Evolutionary conservation across 305 asterid genomes (phyloP), one percentile per base, ranked within the genome.

Genomic region (Euphrasia arctica): DNA sequence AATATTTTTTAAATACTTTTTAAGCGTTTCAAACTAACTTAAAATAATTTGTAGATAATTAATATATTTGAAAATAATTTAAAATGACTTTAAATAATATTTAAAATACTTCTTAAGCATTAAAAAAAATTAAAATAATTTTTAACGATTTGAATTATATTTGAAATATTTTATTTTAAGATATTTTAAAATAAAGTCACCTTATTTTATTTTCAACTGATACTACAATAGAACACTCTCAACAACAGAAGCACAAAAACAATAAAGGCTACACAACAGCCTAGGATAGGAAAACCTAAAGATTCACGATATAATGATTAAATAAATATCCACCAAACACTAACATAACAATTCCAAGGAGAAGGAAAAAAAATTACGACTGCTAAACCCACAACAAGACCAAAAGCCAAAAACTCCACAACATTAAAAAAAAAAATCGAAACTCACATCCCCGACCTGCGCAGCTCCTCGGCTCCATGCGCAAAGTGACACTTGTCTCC

Each of bases 401-500:
- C 36, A 22, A 22, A 59, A n/a, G 57, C 9, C 31, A n/a, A 61
- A 29, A 34, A 3, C n/a, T 31, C 52, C 2, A 2, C 18, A 15
- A 9, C 29, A 32, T 31, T 58, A 18, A 54, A 14, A 50, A 51
- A 15, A 3, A 18, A 51, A 51, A 15, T n/a, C 14, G 7, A 15
- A 15, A 63, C 69, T 76, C 70, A 73, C 9, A 76, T 62, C 49
- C 70, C 71, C 3, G 70, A 54, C 65, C 25, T 69, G 48, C 84
- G 85, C 67, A 85, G 45, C 78, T 85, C 91, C 64, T 66, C 76
- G n/a, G 73, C 76, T 39, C 86, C 82, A 58, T 85, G 91, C 2
- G 91, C 88, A 64, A 85, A 85, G 67, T 83, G 85, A 65, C 90
- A 86, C 78, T 74, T 83, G 1, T 82, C 87, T 54, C 92, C 92